These are phyloP conservation scores for Thielaviopsis musarum DNA, from an alignment of 2,329 filamentous ascomycete genomes.

Conservation along the genomic window DNA sequence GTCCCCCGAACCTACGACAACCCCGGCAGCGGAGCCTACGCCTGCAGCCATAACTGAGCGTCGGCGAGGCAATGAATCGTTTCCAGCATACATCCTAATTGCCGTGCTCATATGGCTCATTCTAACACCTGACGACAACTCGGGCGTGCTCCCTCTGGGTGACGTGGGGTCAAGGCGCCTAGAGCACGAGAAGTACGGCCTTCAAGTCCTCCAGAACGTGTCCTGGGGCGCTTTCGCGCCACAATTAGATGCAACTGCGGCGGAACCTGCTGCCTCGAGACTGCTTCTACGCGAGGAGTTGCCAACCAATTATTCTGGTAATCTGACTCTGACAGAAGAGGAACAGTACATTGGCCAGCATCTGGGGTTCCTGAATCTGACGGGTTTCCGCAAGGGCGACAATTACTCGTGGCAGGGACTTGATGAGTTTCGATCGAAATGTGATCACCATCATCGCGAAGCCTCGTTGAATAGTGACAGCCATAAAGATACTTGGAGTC, in stretches of 20 bases:
- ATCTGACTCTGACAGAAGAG: conserved; percentile 5
- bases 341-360: conserved; percentile 6
- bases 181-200: conserved; percentile 33
- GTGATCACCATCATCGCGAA: conserved; percentile 33
- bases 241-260: conserved; percentile 11
- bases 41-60: not conserved
- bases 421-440: conserved; percentile 29
- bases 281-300: conserved; percentile 12
- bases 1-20: not conserved
- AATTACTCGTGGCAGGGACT: conserved; percentile 66
- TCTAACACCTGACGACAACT: conserved; percentile 5
- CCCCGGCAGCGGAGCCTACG: not conserved
- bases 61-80: conserved; percentile 2
- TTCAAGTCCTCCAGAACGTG: conserved; percentile 36
- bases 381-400: conserved; percentile 59
- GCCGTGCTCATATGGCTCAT: conserved; percentile 10
- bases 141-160: conserved; percentile 20
- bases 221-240: conserved; percentile 45
- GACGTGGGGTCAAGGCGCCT: conserved; percentile 23
- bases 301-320: not conserved
- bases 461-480: conserved; percentile 24
- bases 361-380: conserved; percentile 46
- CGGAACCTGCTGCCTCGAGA: conserved; percentile 11
- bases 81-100: conserved; percentile 6
- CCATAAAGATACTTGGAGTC: conserved; percentile 22